Evolutionary conservation across 768 basidiomycete species (phyloP), one percentile per base, ranked within the genome.

Genomic region (Podaxis carcinomalis): DNA sequence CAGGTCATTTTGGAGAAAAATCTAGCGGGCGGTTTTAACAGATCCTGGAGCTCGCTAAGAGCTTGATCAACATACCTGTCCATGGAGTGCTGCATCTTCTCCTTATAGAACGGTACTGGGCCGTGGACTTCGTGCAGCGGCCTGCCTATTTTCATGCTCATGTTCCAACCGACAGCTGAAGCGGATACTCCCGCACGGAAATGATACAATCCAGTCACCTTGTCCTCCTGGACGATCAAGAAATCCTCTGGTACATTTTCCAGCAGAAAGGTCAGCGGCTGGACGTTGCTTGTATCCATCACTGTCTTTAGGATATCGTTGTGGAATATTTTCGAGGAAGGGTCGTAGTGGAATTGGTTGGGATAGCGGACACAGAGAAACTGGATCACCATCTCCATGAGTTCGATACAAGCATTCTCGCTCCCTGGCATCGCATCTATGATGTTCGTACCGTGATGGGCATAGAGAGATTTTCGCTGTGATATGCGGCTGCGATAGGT

Each of bases 321-420:
- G 2, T 69, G 65, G 61, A 83, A 82, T 1, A 73, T 36, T 3
- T 73, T 74, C 4, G 74, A 73, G 56, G 63, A 61, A 21, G 62
- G 28, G 47, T 80, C 66, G 32, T 78, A 73, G 6, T 69, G 64
- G 65, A 87, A 86, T 28, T 80, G 79, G 6, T 75, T 75, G 9
- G 85, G 84, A 64, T 85, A 86, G n/a, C 84, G 76, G 28, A 73
- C 74, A 47, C 81, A 84, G 44, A 87, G 69, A 64, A 78, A 86
- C 63, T 85, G 81, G 46, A 86, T 73, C 39, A 81, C 79, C 76
- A 81, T 83, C 59, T 82, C 77, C 75, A 82, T 77, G 57, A 84
- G 75, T 66, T 87, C 85, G 28, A 65, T 66, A 64, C 81, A 83
- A 0, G 82, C 82, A 0, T 57, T 65, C 64, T 80, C 78, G 59